Evolutionary conservation across 2,329 filamentous ascomycete genomes (phyloP).

Genomic region (Fusarium camptoceras): DNA sequence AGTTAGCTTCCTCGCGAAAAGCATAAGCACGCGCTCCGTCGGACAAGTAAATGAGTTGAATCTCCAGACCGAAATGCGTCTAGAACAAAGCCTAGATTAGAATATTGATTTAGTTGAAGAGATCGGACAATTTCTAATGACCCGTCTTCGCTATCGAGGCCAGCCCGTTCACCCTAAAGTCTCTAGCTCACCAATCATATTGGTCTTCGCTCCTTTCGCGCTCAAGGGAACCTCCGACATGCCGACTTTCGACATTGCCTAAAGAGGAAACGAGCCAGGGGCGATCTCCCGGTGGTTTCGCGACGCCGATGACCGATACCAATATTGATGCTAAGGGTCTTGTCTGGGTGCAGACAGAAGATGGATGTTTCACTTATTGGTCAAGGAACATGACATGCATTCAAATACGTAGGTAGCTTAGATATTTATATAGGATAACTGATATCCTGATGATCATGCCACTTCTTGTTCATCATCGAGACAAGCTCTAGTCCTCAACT

Average conservation of each 20-base stretch:
- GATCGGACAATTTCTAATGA: neutral
- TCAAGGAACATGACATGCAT: neutral
- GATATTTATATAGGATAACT: neutral
- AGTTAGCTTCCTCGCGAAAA: neutral
- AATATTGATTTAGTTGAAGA: neutral
- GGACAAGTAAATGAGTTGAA: neutral
- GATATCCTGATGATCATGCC: neutral
- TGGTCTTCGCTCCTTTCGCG: slow-evolving; percentile 35
- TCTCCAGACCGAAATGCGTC: neutral
- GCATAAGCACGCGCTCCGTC: neutral
- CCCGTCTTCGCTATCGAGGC: neutral
- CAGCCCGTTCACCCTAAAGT: neutral
- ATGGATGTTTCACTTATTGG: slow-evolving; percentile 1
- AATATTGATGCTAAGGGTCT: neutral
- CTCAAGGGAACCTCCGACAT: slow-evolving; percentile 41
- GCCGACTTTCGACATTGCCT: slow-evolving; percentile 14
- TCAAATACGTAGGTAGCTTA: neutral
- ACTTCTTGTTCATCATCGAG: neutral
- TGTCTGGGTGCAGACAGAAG: neutral
- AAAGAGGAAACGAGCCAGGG: slow-evolving; percentile 33
- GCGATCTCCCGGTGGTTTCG: slow-evolving; percentile 25
- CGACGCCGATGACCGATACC: slow-evolving; percentile 37
- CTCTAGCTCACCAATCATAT: slow-evolving; percentile 23
- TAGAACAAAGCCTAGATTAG: neutral
- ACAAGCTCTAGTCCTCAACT: neutral